phyloP scores from a whole-genome alignment of 225 moss, liverwort and hornwort species.

The Takakia lepidozioides region DNA sequence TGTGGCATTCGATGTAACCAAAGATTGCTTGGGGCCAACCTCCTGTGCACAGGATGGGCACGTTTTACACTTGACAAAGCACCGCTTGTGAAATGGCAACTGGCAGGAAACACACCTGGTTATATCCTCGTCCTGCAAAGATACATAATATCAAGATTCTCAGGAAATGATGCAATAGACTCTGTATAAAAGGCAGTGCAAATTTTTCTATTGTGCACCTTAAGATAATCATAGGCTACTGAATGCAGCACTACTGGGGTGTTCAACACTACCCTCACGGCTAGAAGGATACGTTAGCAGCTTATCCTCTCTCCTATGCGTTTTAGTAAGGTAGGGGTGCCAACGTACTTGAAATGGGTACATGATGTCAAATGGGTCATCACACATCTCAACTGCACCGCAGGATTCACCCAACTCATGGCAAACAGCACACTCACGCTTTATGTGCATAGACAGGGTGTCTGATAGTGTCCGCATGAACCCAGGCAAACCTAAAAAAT shows the following conservation, averaged over 20 bases:
- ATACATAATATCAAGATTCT: conserved; percentile 1
- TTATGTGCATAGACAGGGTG: conserved; percentile 68
- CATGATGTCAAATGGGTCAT: conserved; percentile 68
- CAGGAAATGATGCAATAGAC: too few relatives aligned
- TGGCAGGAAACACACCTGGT: conserved; percentile 72
- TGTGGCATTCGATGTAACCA: too few relatives aligned
- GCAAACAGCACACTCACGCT: conserved; percentile 78
- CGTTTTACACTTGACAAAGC: conserved; percentile 49
- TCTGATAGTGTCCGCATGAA: conserved; percentile 60
- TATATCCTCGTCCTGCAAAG: conserved; percentile 72
- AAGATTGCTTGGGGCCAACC: conserved; percentile 5
- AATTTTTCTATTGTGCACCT: too few relatives aligned
- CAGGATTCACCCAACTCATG: conserved; percentile 69
- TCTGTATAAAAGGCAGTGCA: too few relatives aligned
- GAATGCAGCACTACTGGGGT: too few relatives aligned
- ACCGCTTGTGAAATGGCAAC: conserved; percentile 64
- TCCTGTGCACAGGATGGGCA: conserved; percentile 44
- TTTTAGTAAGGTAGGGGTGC: conserved; percentile 3
- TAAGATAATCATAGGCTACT: too few relatives aligned
- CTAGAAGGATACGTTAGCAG: too few relatives aligned
- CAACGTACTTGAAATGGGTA: conserved; percentile 74
- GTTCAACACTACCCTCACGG: too few relatives aligned
- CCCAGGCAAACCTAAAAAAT: conserved; percentile 62
- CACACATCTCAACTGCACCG: conserved; percentile 60
- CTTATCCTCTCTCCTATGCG: too few relatives aligned